Base-by-base conservation (phyloP, 768 basidiomycete species). In the Leccinum arenicola region DNA sequence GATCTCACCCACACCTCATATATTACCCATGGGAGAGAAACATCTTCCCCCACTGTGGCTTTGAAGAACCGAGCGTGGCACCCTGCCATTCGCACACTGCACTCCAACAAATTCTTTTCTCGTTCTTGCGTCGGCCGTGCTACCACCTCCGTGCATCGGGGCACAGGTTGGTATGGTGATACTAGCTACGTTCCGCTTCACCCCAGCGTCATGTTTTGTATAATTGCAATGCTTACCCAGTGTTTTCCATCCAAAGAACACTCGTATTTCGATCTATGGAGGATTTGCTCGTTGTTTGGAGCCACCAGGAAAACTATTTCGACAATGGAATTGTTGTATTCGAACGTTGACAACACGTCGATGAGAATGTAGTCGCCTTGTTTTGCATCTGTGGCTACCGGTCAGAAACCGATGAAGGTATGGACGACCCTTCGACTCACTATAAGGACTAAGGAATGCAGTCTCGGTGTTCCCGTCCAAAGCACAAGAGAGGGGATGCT, bases 401-500 rank as follows among this genome's bases (percentile, higher is more conserved):
- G 50, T 63, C 29, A 68, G 70, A 59, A 64, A 69, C 67, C 45
- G 52, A 29, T n/a, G 45, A 4, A 15, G 49, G 52, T 9, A 51
- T 27, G 17, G 9, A 19, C 25, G 48, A 51, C 21, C 45, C 21
- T 60, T 50, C 56, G 69, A 68, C 80, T 56, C 63, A 85, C 86
- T 65, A 58, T 70, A 61, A 31, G 73, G 65, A 66, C 84, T 85
- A 35, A 74, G 75, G 64, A 88, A 88, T 1, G 70, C 76, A 33
- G 84, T 85, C 9, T 70, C 68, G 4, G 67, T 61, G n/a, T 75
- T 65, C 7, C 80, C 78, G 71, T 88, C 86, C 5, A 86, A 85
- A 4, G 84, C 86, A 66, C 74, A 71, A 12, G 82, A 84, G 25
- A 78, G 76, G 27, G 85, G 72, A 68, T 79, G 74, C 2, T 66